Conservation (phyloP, 2,329 filamentous ascomycete genomes). For the Xylariomycetidae sp. region DNA sequence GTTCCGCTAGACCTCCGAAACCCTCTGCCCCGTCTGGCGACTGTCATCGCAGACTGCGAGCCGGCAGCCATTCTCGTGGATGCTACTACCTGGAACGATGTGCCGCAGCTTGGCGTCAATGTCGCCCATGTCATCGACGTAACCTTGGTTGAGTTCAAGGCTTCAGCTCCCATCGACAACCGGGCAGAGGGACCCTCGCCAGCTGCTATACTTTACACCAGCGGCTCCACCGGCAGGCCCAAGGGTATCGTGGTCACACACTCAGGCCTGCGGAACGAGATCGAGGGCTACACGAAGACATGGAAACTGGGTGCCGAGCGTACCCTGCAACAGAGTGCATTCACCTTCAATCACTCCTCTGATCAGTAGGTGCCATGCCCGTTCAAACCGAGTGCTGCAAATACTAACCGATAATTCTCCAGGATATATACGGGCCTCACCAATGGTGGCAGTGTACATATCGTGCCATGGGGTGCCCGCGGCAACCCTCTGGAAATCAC, state of each 20-base stretch:
- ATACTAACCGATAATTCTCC: too few relatives aligned
- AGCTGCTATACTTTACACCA: constrained; percentile 19
- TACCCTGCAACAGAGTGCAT: constrained; percentile 35
- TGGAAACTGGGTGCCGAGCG: constrained; percentile 15
- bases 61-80: constrained; percentile 25
- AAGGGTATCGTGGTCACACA: constrained; percentile 30
- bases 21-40: constrained; percentile 20
- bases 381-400: too few relatives aligned
- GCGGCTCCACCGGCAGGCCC: constrained; percentile 20
- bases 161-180: constrained; percentile 1
- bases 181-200: neutral
- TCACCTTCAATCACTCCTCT: constrained; percentile 36
- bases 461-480: constrained; percentile 27
- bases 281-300: constrained; percentile 16
- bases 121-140: constrained; percentile 7
- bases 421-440: constrained; percentile 29
- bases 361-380: too few relatives aligned
- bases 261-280: constrained; percentile 21
- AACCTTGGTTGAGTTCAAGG: neutral
- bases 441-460: constrained; percentile 31
- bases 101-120: constrained; percentile 1
- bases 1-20: constrained; percentile 30
- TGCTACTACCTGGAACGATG: neutral
- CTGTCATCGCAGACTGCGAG: constrained; percentile 22
- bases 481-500: constrained; percentile 29